phyloP scores from a whole-genome alignment of 352 stramenopile species.

The Globisporangium nunn region DNA sequence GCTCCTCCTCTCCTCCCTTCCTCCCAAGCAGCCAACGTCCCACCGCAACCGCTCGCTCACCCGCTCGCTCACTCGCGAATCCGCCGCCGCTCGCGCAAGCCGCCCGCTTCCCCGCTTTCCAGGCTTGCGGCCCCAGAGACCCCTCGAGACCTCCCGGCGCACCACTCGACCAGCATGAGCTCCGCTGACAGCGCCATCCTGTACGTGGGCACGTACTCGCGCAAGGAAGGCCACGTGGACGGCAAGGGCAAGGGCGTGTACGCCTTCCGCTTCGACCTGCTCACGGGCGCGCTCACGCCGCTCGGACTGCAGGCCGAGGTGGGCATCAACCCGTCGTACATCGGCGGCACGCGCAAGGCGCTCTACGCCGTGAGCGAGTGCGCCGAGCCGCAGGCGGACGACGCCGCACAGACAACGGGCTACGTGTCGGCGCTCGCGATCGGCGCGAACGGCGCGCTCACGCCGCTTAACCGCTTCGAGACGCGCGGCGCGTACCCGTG shows the following conservation, averaged over 20 bases:
- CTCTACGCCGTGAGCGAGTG: conserved; percentile 74
- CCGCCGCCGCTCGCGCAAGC: not conserved
- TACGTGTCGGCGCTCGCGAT: conserved; percentile 15
- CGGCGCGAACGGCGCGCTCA: conserved; percentile 27
- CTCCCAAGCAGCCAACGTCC: too few species aligned
- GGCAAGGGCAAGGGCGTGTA: conserved; percentile 73
- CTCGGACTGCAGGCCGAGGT: conserved; percentile 36
- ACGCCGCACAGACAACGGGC: conserved; percentile 28
- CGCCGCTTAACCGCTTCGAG: conserved; percentile 40
- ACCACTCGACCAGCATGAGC: conserved; percentile 4
- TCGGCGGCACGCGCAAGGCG: conserved; percentile 29
- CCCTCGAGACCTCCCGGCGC: too few species aligned
- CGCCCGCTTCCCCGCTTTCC: not conserved
- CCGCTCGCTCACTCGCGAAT: not conserved
- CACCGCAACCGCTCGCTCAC: too few species aligned
- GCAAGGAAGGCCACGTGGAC: conserved; percentile 69
- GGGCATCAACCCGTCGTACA: conserved; percentile 70
- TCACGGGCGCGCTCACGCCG: conserved; percentile 36
- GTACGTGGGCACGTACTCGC: conserved; percentile 83
- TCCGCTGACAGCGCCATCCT: conserved; percentile 25
- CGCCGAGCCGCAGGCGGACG: conserved; percentile 27
- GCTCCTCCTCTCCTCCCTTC: too few species aligned
- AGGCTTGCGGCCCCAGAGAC: not conserved
- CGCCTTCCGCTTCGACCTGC: conserved; percentile 47
- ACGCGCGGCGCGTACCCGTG: conserved; percentile 50